Percentiles rank a stretch among this genome's conserved stretches.
These are phyloP conservation scores for Ceratocystis ficicola DNA, from an alignment of 2,329 filamentous ascomycete species.

Conservation along the genomic window DNA sequence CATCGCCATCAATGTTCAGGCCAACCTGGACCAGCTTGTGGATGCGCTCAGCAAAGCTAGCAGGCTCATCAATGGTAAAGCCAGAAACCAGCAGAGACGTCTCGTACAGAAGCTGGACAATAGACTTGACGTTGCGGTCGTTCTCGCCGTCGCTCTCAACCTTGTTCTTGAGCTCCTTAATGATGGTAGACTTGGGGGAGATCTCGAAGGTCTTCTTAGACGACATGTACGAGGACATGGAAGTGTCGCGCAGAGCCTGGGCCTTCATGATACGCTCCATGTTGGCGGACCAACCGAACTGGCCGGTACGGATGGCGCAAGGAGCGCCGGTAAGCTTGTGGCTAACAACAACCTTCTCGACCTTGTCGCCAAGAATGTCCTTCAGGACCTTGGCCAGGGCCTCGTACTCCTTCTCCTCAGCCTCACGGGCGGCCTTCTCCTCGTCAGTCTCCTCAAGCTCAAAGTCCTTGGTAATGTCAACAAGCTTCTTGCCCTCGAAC, in stretches of 20 bases:
- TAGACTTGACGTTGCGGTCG: slow-evolving; percentile 98
- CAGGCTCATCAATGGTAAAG: slow-evolving; percentile 98
- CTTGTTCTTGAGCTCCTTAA: slow-evolving; percentile 99
- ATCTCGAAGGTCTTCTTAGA: slow-evolving; percentile 99
- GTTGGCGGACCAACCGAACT: slow-evolving; percentile 99
- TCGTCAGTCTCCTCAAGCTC: slow-evolving; percentile 99
- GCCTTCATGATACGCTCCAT: slow-evolving; percentile 99
- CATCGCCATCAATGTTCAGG: slow-evolving; percentile 91
- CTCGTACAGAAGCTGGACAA: slow-evolving; percentile 97
- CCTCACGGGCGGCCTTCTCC: slow-evolving; percentile 93
- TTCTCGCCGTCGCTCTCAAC: slow-evolving; percentile 95
- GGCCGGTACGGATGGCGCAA: slow-evolving; percentile 97
- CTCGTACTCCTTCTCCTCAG: slow-evolving; percentile 98
- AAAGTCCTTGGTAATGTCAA: slow-evolving; percentile 99
- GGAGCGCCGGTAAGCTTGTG: slow-evolving; percentile 93
- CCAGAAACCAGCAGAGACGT: slow-evolving; percentile 96
- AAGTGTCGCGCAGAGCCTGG: slow-evolving; percentile 97
- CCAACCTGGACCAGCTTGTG: slow-evolving; percentile 99
- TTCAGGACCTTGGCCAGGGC: slow-evolving; percentile 89
- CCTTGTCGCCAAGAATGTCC: slow-evolving; percentile 98
- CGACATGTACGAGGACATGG: slow-evolving; percentile 99
- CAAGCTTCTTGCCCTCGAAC: slow-evolving; percentile 99
- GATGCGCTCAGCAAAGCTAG: slow-evolving; percentile 95
- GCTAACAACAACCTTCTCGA: slow-evolving; percentile 98
- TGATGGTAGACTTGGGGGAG: slow-evolving; percentile 93